Conservation (phyloP, 2,329 filamentous ascomycete species). For the Whalleya microplaca region DNA sequence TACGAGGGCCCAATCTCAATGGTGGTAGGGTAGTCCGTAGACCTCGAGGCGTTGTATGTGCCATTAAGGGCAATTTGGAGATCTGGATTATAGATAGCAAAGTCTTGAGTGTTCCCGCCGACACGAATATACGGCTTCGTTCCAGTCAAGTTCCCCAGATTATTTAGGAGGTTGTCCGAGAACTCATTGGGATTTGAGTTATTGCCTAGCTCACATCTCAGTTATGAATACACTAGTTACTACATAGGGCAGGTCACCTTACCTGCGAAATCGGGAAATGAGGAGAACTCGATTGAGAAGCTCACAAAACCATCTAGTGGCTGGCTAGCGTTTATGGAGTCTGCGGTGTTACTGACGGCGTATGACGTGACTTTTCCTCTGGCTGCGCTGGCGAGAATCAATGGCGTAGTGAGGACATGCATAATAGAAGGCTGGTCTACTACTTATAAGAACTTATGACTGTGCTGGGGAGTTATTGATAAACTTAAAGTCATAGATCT, state of each 20-base stretch:
- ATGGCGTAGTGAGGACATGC: constrained; percentile 15
- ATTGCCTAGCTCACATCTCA: constrained; percentile 32
- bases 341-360: constrained; percentile 11
- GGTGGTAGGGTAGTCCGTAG: constrained; percentile 62
- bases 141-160: constrained; percentile 56
- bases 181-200: constrained; percentile 59
- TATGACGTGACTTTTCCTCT: constrained; percentile 18
- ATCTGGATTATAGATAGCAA: constrained; percentile 60
- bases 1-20: constrained; percentile 63
- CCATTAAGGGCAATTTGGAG: constrained; percentile 56
- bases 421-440: constrained; percentile 10
- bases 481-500: background rate
- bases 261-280: constrained; percentile 44
- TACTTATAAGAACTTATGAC: background rate
- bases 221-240: constrained; percentile 34
- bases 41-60: constrained; percentile 52
- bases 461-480: background rate
- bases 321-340: constrained; percentile 25
- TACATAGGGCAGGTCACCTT: constrained; percentile 1
- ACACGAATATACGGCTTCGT: constrained; percentile 64
- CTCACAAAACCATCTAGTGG: constrained; percentile 46
- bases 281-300: constrained; percentile 46
- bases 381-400: constrained; percentile 20
- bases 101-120: constrained; percentile 71
- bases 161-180: constrained; percentile 62